Percentiles rank a stretch among this genome's conserved stretches.
Conservation (phyloP, 192 early-diverging fungal species). For the Polychytrium aggregatum region DNA sequence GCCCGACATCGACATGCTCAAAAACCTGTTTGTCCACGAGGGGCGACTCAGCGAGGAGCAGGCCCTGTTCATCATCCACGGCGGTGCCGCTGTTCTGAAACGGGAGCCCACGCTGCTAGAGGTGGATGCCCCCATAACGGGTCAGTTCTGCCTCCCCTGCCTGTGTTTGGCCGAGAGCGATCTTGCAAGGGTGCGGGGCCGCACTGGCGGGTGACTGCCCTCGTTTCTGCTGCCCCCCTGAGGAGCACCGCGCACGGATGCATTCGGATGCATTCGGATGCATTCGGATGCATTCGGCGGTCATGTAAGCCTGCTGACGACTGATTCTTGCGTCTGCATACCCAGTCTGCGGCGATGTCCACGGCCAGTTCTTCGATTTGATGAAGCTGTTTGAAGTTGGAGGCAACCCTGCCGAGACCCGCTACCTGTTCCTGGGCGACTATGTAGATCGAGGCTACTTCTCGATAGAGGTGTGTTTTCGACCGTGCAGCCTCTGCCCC, state of each 20-base stretch:
- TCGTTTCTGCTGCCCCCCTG: too few species aligned
- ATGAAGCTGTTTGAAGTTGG: slow-evolving; percentile 98
- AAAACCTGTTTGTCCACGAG: slow-evolving; percentile 85
- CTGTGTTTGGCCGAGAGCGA: too few species aligned
- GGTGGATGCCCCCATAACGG: slow-evolving; percentile 84
- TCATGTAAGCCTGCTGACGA: too few species aligned
- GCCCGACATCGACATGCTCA: slow-evolving; percentile 75
- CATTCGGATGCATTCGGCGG: neutral
- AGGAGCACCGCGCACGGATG: too few species aligned
- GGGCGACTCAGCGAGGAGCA: slow-evolving; percentile 86
- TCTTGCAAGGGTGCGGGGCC: too few species aligned
- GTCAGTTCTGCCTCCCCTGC: slow-evolving; percentile 18
- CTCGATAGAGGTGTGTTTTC: slow-evolving; percentile 69
- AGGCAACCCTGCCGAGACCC: slow-evolving; percentile 78
- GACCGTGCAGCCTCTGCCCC: neutral
- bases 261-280: too few species aligned
- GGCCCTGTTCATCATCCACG: slow-evolving; percentile 75
- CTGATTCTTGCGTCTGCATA: too few species aligned
- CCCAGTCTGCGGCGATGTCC: slow-evolving; percentile 95
- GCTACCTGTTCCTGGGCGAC: slow-evolving; percentile 91
- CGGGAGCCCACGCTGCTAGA: slow-evolving; percentile 78
- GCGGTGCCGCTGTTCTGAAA: slow-evolving; percentile 67
- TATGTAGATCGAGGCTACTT: slow-evolving; percentile 98
- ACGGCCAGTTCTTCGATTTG: slow-evolving; percentile 96
- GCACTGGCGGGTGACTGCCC: too few species aligned